Conservation (phyloP, 306 rosid species). For the Medicago truncatula region DNA sequence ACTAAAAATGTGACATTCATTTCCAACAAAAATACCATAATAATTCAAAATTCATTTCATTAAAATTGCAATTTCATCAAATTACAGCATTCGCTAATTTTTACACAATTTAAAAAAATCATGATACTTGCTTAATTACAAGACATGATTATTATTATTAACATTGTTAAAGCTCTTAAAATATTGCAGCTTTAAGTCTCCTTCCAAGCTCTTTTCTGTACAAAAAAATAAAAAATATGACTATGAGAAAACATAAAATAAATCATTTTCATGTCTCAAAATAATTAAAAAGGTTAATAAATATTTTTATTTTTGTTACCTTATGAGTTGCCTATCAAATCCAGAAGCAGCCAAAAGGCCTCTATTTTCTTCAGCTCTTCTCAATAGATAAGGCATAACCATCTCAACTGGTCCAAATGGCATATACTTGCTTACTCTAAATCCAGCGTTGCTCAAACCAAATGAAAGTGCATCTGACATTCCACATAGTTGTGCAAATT, state of each 20-base stretch:
- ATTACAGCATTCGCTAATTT: neutral
- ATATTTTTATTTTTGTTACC: constrained; percentile 43
- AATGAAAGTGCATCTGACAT: constrained; percentile 75
- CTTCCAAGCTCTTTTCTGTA: constrained; percentile 71
- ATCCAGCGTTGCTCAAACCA: constrained; percentile 85
- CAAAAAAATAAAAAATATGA: neutral
- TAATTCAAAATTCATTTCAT: neutral
- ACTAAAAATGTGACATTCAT: neutral
- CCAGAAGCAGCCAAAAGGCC: constrained; percentile 81
- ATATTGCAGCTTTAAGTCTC: constrained; percentile 54
- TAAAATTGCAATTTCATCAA: neutral
- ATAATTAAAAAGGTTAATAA: neutral
- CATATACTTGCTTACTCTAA: constrained; percentile 93
- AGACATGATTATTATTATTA: neutral
- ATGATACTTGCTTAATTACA: neutral
- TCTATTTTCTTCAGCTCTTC: constrained; percentile 93
- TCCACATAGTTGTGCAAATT: constrained; percentile 10
- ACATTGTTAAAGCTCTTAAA: constrained; percentile 13
- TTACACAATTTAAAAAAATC: neutral
- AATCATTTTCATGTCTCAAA: neutral
- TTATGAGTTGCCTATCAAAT: constrained; percentile 68
- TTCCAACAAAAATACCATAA: neutral
- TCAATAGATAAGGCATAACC: constrained; percentile 81
- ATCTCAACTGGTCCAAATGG: constrained; percentile 82
- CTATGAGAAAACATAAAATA: constrained; percentile 5